These are phyloP conservation scores for Cymbidium sinense DNA, from an alignment of 106 monocot species.

Conservation along the genomic window DNA sequence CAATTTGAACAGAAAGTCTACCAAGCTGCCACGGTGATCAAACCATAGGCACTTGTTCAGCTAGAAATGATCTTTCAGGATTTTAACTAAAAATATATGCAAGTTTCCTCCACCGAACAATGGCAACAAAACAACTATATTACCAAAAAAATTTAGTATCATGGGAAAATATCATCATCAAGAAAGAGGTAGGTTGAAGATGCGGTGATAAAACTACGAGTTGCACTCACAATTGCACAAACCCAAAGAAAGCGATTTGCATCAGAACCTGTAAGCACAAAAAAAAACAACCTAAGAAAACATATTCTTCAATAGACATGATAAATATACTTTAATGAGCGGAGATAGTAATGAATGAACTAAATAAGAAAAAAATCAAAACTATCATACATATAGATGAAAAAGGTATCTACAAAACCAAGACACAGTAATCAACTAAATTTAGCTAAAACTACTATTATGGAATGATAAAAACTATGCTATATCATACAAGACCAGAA, in stretches of 20 bases:
- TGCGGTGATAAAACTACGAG: neutral
- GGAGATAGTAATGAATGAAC: neutral
- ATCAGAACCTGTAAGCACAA: constrained; percentile 41
- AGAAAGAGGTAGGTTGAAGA: neutral
- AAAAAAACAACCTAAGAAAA: neutral
- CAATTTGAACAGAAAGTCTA: neutral
- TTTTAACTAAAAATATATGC: neutral
- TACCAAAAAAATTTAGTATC: neutral
- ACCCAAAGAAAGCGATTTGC: constrained; percentile 55
- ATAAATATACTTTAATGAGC: neutral
- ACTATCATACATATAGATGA: neutral
- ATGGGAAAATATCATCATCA: neutral
- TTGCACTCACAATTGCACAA: constrained; percentile 68
- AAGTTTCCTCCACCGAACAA: neutral
- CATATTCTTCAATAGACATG: neutral
- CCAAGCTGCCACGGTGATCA: neutral
- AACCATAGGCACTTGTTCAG: neutral
- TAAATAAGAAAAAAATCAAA: neutral
- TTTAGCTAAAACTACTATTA: neutral
- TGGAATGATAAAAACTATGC: neutral
- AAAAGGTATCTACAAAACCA: neutral
- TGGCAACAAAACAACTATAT: neutral
- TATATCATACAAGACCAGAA: neutral
- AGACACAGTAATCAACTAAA: neutral
- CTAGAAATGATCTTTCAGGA: neutral